Conservation (phyloP, 2,329 filamentous ascomycete species). For the Ascochyta clinopodiicola region DNA sequence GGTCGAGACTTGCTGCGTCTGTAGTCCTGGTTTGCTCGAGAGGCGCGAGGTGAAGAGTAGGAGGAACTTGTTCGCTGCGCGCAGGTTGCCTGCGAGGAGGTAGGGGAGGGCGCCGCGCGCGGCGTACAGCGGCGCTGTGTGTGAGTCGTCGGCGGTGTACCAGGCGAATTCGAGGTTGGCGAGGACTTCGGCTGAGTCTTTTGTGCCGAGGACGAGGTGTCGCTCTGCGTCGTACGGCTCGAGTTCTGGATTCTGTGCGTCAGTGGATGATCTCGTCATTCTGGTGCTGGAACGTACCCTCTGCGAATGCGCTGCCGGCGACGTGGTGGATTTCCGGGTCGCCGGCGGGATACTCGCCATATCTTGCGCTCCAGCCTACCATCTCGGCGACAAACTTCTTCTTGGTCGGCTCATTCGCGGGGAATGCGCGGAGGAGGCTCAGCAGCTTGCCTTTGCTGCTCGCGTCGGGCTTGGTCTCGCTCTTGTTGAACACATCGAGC, state of each 20-base stretch:
- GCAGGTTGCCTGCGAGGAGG: conserved; percentile 86
- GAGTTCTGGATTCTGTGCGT: conserved; percentile 66
- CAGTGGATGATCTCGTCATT: background rate
- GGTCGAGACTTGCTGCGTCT: conserved; percentile 80
- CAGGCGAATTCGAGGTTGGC: conserved; percentile 87
- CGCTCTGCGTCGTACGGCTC: conserved; percentile 92
- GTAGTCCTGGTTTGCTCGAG: conserved; percentile 67
- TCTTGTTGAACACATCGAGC: conserved; percentile 89
- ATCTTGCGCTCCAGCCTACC: conserved; percentile 86
- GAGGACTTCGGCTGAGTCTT: conserved; percentile 82
- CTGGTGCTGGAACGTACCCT: conserved; percentile 56
- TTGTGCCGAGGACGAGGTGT: conserved; percentile 86
- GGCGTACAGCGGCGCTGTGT: conserved; percentile 85
- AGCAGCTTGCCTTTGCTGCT: conserved; percentile 75
- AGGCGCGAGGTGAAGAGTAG: conserved; percentile 76
- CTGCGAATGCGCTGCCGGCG: conserved; percentile 84
- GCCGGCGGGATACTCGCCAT: conserved; percentile 85
- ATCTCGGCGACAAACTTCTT: conserved; percentile 92
- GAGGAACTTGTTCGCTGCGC: conserved; percentile 83
- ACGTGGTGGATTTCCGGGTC: conserved; percentile 96
- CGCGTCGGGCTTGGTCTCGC: conserved; percentile 78
- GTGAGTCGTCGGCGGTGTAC: conserved; percentile 88
- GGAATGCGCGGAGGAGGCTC: conserved; percentile 80
- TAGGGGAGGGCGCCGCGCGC: conserved; percentile 90
- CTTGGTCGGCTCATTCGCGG: conserved; percentile 81